Base-by-base conservation (phyloP, 2,329 filamentous ascomycete species). In the Trichoderma asperellum region DNA sequence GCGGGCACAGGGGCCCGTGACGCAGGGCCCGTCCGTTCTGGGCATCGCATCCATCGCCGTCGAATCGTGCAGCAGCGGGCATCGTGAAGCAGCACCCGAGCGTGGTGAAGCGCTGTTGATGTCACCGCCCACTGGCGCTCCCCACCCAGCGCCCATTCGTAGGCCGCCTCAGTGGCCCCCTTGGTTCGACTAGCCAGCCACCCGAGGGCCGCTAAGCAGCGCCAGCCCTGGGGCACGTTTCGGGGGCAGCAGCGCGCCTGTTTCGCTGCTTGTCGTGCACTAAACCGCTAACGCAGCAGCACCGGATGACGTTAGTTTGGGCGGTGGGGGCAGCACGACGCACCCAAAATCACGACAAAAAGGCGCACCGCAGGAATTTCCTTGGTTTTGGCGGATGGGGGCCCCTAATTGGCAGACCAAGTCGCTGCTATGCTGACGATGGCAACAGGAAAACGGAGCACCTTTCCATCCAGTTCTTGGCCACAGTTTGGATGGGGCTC, bases 271-370 rank as follows among this genome's bases (percentile, higher is more conserved):
- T 64, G 40, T 64, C 34, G 61, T 56, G 62, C 32, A 32, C 32
- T 32, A 32, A 32, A 32, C 5, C 32, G 5, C 32, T 32, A 24
- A 24, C 24, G 32, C 32, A 32, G 32, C 32, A n/a, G 62, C 16
- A 40, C 62, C 62, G 62, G 62, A 66, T 66, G 62, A 66, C 62
- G 62, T 66, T 66, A 66, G 62, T 49, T 32, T 53, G 34, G 35
- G 52, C 52, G 49, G 62, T 47, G 62, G 53, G 53, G 43, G 24
- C 18, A 7, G 40, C 40, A n/a, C 16, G 40, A 4, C 37, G 37
- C 40, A 18, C 37, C 37, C 16, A 2, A n/a, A n/a, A 43, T 35
- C 62, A 34, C 43, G 37, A 66, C 16, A 66, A 66, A 43, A 66
- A 56, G 62, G 53, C 62, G 62, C 53, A 66, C 10, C 10, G 3